Conservation (phyloP, 2,329 filamentous ascomycete species). For the Dendryphion nanum region DNA sequence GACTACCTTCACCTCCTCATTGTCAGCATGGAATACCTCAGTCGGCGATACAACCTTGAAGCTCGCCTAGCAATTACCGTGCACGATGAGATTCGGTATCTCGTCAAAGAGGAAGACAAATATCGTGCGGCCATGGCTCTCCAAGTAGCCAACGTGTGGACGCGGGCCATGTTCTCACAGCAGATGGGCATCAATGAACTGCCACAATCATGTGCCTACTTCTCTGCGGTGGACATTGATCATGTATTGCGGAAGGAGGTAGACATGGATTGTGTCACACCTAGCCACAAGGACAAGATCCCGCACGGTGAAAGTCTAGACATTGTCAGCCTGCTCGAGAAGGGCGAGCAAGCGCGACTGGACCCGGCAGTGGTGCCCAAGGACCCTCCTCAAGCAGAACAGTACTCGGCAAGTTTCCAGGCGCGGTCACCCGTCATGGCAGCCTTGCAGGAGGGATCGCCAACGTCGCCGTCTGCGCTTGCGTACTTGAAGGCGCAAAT, state of each 20-base stretch:
- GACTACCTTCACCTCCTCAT: constrained; percentile 96
- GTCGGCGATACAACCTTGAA: constrained; percentile 77
- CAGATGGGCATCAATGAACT: constrained; percentile 95
- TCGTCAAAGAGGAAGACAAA: constrained; percentile 80
- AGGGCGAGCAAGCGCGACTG: constrained; percentile 66
- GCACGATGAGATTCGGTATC: constrained; percentile 94
- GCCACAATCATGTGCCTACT: constrained; percentile 91
- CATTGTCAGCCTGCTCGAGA: constrained; percentile 73
- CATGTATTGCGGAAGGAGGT: constrained; percentile 96
- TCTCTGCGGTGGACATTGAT: constrained; percentile 93
- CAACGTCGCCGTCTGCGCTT: constrained; percentile 43
- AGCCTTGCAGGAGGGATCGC: constrained; percentile 48
- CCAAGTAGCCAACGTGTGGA: constrained; percentile 94
- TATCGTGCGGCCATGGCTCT: constrained; percentile 90
- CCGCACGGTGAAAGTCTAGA: constrained; percentile 83
- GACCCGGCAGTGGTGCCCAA: constrained; percentile 62
- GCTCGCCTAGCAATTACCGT: constrained; percentile 90
- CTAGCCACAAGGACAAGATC: constrained; percentile 76
- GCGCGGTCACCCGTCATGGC: constrained; percentile 80
- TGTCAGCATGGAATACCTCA: constrained; percentile 90
- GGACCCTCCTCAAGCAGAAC: constrained; percentile 59
- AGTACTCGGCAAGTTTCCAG: constrained; percentile 68
- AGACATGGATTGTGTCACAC: constrained; percentile 95
- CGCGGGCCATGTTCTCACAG: constrained; percentile 93
- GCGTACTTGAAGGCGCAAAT: constrained; percentile 84